phyloP scores from a whole-genome alignment of 805 yeast genomes.

The Metschnikowia vanudenii region DNA sequence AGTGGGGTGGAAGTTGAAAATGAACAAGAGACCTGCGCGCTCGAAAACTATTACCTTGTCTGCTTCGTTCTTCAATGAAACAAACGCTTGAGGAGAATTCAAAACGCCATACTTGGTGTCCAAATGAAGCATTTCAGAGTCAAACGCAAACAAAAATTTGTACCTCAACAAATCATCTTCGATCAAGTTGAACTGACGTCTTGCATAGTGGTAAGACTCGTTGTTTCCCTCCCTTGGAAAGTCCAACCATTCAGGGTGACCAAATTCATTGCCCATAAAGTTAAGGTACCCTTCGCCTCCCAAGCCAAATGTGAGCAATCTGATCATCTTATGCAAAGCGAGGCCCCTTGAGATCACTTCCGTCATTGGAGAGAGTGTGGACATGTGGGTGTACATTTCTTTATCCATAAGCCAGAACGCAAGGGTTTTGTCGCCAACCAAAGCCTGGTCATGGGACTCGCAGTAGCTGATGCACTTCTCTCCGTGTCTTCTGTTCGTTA shows the following conservation, averaged over 20 bases:
- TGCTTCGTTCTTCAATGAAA: conserved; percentile 81
- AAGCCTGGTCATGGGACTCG: conserved; percentile 96
- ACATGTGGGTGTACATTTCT: conserved; percentile 97
- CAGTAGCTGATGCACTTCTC: conserved; percentile 90
- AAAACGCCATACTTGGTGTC: conserved; percentile 76
- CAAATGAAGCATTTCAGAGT: conserved; percentile 74
- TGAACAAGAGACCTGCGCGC: conserved; percentile 77
- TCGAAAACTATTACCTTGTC: conserved; percentile 91
- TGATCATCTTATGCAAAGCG: conserved; percentile 85
- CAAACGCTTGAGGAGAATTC: conserved; percentile 67
- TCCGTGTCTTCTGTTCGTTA: conserved; percentile 83
- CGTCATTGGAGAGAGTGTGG: conserved; percentile 66
- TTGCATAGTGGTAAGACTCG: conserved; percentile 88
- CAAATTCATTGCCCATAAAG: conserved; percentile 97
- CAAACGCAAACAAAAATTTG: conserved; percentile 76
- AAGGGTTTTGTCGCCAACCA: conserved; percentile 93
- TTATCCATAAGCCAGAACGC: conserved; percentile 99
- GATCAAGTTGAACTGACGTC: conserved; percentile 88
- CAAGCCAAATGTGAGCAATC: conserved; percentile 81
- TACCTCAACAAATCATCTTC: conserved; percentile 81
- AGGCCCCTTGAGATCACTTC: conserved; percentile 85
- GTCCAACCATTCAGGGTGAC: conserved; percentile 99
- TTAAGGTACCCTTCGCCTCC: conserved; percentile 97
- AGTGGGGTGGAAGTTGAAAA: conserved; percentile 88
- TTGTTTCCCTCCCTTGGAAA: conserved; percentile 90